These are phyloP conservation scores for Boletus sp. DNA, from an alignment of 768 basidiomycete genomes.

Conservation along the genomic window DNA sequence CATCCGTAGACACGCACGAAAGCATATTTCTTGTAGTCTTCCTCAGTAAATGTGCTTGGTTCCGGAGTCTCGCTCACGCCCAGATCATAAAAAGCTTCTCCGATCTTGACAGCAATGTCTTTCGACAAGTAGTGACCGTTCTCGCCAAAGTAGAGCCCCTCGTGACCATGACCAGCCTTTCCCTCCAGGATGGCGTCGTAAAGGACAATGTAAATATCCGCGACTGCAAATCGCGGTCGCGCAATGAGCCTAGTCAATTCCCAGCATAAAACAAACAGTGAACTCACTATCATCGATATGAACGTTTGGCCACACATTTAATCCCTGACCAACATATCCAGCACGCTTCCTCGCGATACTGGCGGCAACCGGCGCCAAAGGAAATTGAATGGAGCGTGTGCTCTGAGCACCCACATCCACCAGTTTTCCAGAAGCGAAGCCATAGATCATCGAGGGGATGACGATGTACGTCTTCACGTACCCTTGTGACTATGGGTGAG, in stretches of 20 bases:
- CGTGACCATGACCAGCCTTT: slow-evolving; percentile 30
- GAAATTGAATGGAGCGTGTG: slow-evolving; percentile 55
- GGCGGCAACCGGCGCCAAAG: slow-evolving; percentile 43
- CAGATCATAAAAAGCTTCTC: slow-evolving; percentile 26
- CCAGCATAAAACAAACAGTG: background rate
- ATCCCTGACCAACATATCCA: slow-evolving; percentile 58
- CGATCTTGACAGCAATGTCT: slow-evolving; percentile 43
- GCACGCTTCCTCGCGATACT: slow-evolving; percentile 49
- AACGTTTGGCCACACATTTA: slow-evolving; percentile 61
- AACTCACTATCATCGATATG: slow-evolving; percentile 46
- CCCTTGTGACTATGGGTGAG: slow-evolving; percentile 8
- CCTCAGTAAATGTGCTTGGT: slow-evolving; percentile 43
- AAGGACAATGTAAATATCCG: slow-evolving; percentile 44
- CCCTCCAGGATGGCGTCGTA: slow-evolving; percentile 37
- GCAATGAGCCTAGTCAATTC: background rate
- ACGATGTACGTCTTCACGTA: slow-evolving; percentile 41
- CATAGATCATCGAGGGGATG: slow-evolving; percentile 59
- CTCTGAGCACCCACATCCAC: slow-evolving; percentile 47
- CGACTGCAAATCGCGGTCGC: slow-evolving; percentile 12
- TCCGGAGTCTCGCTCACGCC: slow-evolving; percentile 20
- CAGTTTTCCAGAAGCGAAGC: slow-evolving; percentile 47
- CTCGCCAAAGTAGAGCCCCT: slow-evolving; percentile 55
- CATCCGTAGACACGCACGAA: background rate
- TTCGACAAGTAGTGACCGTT: slow-evolving; percentile 49
- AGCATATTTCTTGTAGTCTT: slow-evolving; percentile 11